These are phyloP conservation scores for Boeremia lycopersici DNA, from an alignment of 2,329 filamentous ascomycete species.

Conservation along the genomic window DNA sequence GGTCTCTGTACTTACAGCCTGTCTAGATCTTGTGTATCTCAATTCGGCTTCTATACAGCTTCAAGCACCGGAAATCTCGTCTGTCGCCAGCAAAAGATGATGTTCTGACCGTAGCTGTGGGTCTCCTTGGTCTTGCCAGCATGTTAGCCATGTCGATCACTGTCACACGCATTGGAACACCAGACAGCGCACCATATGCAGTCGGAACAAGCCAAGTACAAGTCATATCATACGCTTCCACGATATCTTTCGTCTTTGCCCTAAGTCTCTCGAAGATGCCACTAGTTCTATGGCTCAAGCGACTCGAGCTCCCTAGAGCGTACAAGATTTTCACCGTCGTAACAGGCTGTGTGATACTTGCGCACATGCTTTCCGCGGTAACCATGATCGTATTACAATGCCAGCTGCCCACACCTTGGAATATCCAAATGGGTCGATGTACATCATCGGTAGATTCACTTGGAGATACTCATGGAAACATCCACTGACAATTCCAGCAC, in stretches of 20 bases:
- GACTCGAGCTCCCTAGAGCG: conserved; percentile 19
- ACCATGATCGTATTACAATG: conserved; percentile 33
- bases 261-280: conserved; percentile 34
- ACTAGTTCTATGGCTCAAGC: conserved; percentile 27
- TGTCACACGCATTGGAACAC: conserved; percentile 28
- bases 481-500: conserved; percentile 8
- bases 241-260: conserved; percentile 30
- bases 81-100: conserved; percentile 25
- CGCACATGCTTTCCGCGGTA: conserved; percentile 19
- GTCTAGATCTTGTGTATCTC: not conserved
- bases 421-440: conserved; percentile 29
- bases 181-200: conserved; percentile 17
- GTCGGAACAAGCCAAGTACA: conserved; percentile 19
- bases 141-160: conserved; percentile 30
- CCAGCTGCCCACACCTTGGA: conserved; percentile 33
- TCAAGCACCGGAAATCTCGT: conserved; percentile 14
- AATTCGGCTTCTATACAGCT: conserved; percentile 20
- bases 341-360: conserved; percentile 20
- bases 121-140: conserved; percentile 29
- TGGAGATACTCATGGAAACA: not conserved
- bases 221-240: conserved; percentile 29
- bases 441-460: conserved; percentile 25
- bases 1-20: not conserved
- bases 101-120: conserved; percentile 24
- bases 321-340: conserved; percentile 21